phyloP scores from a whole-genome alignment of 2,329 filamentous ascomycete genomes.

The Nothopassalora personata region DNA sequence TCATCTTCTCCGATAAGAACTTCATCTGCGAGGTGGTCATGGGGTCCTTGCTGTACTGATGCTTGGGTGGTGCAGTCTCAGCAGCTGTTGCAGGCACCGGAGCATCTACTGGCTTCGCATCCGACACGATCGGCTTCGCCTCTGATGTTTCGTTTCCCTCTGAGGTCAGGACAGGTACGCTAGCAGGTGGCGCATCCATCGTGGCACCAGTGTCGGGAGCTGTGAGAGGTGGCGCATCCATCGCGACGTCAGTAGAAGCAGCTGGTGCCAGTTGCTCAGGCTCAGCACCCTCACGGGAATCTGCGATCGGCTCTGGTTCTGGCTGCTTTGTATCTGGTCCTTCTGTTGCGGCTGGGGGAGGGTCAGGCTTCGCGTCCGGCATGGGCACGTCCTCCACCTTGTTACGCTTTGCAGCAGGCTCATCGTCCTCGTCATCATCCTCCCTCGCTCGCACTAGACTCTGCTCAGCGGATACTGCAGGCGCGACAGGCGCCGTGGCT shows the following conservation, averaged over 20 bases:
- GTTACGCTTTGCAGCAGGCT: conserved; percentile 73
- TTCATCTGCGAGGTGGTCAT: conserved; percentile 58
- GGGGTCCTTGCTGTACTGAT: conserved; percentile 36
- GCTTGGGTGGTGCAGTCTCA: conserved; percentile 12
- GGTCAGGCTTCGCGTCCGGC: conserved; percentile 2
- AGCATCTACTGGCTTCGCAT: conserved; percentile 9
- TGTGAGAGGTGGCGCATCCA: not conserved
- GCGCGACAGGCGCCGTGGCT: conserved; percentile 8
- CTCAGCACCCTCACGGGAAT: not conserved
- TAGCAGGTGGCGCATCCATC: not conserved
- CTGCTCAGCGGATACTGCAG: conserved; percentile 48
- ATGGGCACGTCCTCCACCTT: conserved; percentile 54
- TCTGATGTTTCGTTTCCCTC: not conserved
- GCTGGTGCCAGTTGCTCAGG: not conserved
- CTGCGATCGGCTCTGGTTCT: not conserved
- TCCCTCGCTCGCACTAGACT: conserved; percentile 64
- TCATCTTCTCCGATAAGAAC: conserved; percentile 61
- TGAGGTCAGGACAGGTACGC: not conserved
- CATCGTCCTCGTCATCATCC: conserved; percentile 47
- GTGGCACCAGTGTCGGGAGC: not conserved
- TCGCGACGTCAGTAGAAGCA: not conserved
- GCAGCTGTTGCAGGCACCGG: conserved; percentile 5
- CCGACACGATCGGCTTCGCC: not conserved
- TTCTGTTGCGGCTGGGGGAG: not conserved
- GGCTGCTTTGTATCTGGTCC: not conserved